phyloP scores from a whole-genome alignment of 2,329 filamentous ascomycete genomes.

The Colletotrichum graminicola region DNA sequence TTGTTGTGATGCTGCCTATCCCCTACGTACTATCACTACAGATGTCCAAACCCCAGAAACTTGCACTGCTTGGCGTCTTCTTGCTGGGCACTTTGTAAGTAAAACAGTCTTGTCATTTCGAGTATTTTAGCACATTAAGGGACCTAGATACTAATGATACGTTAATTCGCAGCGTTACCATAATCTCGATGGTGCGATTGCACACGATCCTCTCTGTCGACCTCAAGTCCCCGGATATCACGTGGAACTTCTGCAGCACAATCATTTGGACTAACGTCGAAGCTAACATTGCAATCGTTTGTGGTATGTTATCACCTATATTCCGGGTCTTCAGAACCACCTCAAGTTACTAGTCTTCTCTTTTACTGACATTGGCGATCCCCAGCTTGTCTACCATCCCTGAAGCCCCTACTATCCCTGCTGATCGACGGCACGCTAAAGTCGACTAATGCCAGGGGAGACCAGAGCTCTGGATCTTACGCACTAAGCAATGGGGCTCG shows the following conservation, averaged over 20 bases:
- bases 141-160: not conserved
- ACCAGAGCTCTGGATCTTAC: not conserved
- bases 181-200: conserved; percentile 42
- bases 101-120: not conserved
- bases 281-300: conserved; percentile 45
- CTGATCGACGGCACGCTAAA: conserved; percentile 1
- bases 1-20: conserved; percentile 48
- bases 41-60: conserved; percentile 45
- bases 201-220: conserved; percentile 36
- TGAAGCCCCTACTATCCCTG: conserved; percentile 14
- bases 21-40: conserved; percentile 47
- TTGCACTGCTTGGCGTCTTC: conserved; percentile 46
- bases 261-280: conserved; percentile 46
- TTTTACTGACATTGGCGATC: not conserved
- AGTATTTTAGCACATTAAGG: not conserved
- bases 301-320: conserved; percentile 37
- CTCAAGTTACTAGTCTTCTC: not conserved
- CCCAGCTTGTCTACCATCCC: conserved; percentile 9
- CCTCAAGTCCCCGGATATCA: conserved; percentile 44
- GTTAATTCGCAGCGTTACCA: conserved; percentile 29
- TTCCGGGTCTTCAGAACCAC: too few relatives aligned
- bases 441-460: not conserved
- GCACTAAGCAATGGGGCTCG: not conserved
- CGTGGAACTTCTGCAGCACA: conserved; percentile 45
- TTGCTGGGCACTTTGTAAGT: conserved; percentile 44